Percentiles rank a stretch among this genome's conserved stretches.
Evolutionary conservation across 345 rosid genomes (phyloP).

Genomic region (Leavenworthia alabamica): DNA sequence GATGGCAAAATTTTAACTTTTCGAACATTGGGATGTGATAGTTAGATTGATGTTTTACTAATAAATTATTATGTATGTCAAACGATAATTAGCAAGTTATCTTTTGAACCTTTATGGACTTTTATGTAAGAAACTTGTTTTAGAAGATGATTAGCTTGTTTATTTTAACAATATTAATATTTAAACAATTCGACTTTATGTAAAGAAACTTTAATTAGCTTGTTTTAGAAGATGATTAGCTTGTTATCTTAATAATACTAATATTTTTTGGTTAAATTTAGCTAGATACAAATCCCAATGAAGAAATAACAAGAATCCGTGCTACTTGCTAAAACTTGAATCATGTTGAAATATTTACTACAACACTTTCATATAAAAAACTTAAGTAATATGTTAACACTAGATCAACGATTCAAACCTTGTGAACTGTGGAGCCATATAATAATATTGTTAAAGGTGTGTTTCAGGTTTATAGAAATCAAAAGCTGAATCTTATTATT

Average conservation of each 20-base stretch:
- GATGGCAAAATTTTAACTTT: background rate
- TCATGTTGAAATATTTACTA: background rate
- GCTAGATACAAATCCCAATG: conserved; percentile 4
- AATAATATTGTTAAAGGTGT: background rate
- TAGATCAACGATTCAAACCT: background rate
- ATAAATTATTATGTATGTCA: background rate
- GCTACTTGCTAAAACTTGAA: conserved; percentile 4
- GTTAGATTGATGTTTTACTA: conserved; percentile 14
- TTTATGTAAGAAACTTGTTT: conserved; percentile 17
- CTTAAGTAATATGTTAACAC: background rate
- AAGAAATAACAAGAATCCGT: conserved; percentile 11
- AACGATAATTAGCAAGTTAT: no score
- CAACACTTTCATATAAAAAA: background rate
- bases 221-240: conserved; percentile 6
- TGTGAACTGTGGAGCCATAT: background rate
- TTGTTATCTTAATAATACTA: conserved; percentile 3
- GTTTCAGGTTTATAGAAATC: background rate
- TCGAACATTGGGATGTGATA: conserved; percentile 26
- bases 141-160: conserved; percentile 1
- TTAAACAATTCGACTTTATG: no score
- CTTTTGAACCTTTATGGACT: conserved; percentile 13
- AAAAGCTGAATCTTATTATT: background rate
- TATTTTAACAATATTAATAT: background rate
- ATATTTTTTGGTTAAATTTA: background rate
- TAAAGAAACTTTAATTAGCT: conserved; percentile 7